Percentiles rank a stretch among this genome's conserved stretches.
Conservation (phyloP, 2,329 filamentous ascomycete species). For the Colletotrichum karsti region DNA sequence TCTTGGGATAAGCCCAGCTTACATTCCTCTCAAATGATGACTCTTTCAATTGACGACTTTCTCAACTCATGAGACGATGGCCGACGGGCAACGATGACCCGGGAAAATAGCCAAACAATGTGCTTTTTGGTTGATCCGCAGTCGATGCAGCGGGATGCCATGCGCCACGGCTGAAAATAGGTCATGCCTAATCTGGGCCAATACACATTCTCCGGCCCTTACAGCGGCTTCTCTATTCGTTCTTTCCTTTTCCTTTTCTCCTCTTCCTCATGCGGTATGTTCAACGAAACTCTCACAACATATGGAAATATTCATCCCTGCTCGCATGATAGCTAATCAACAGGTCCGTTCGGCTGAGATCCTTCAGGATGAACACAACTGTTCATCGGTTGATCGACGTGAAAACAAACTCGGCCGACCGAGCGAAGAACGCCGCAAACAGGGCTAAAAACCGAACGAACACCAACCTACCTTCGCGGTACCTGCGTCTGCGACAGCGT, state of each 20-base stretch:
- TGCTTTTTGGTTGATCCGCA: background rate
- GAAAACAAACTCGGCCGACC: background rate
- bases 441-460: background rate
- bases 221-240: background rate
- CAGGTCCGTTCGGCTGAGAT: background rate
- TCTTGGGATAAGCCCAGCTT: background rate
- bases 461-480: background rate
- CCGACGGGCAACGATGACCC: background rate
- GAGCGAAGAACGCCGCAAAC: background rate
- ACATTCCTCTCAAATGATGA: background rate
- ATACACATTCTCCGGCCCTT: background rate
- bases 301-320: too few relatives aligned
- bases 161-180: slow-evolving; percentile 22
- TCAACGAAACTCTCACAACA: background rate
- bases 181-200: background rate
- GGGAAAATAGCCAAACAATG: background rate
- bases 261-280: background rate
- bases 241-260: background rate
- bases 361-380: background rate
- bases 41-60: background rate
- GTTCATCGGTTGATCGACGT: too few relatives aligned
- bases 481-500: background rate
- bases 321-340: background rate
- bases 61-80: too few relatives aligned
- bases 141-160: background rate